Conservation (phyloP, 192 early-diverging fungal species). For the Backusella sp. region DNA sequence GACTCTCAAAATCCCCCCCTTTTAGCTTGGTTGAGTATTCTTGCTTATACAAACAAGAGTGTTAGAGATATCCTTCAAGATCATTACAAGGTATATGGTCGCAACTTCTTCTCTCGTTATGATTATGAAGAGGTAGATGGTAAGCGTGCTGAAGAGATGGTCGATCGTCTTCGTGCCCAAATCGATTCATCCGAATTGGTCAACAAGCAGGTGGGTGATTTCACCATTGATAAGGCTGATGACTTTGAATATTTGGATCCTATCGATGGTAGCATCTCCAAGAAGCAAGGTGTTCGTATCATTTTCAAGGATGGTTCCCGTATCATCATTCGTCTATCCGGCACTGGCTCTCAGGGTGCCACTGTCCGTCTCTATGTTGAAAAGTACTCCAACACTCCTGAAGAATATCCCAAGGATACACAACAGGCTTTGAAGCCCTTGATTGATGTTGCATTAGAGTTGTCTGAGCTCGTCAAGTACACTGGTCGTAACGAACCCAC, state of each 20-base stretch:
- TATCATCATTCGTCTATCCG: slow-evolving; percentile 88
- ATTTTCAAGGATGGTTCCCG: slow-evolving; percentile 91
- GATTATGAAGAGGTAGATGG: slow-evolving; percentile 96
- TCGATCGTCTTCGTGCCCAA: slow-evolving; percentile 63
- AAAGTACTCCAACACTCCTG: slow-evolving; percentile 68
- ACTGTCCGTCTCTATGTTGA: slow-evolving; percentile 97
- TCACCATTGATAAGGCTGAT: slow-evolving; percentile 68
- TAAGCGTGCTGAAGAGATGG: slow-evolving; percentile 75
- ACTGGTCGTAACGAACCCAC: slow-evolving; percentile 90
- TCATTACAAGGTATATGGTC: slow-evolving; percentile 84
- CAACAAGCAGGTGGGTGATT: slow-evolving; percentile 64
- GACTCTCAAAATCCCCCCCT: neutral
- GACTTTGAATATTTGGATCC: slow-evolving; percentile 97
- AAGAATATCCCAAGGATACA: slow-evolving; percentile 64
- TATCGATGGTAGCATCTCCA: slow-evolving; percentile 81
- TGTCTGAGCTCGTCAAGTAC: slow-evolving; percentile 74
- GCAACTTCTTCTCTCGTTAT: slow-evolving; percentile 97
- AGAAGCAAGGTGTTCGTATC: slow-evolving; percentile 86
- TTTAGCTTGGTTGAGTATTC: slow-evolving; percentile 93
- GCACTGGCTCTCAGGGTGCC: slow-evolving; percentile 94
- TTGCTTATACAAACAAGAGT: slow-evolving; percentile 70
- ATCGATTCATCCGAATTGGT: slow-evolving; percentile 51
- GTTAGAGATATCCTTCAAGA: slow-evolving; percentile 80
- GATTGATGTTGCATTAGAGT: slow-evolving; percentile 77
- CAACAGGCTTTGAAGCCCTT: slow-evolving; percentile 87